Base-by-base conservation (phyloP, 768 basidiomycete species). In the Pholiota molesta region DNA sequence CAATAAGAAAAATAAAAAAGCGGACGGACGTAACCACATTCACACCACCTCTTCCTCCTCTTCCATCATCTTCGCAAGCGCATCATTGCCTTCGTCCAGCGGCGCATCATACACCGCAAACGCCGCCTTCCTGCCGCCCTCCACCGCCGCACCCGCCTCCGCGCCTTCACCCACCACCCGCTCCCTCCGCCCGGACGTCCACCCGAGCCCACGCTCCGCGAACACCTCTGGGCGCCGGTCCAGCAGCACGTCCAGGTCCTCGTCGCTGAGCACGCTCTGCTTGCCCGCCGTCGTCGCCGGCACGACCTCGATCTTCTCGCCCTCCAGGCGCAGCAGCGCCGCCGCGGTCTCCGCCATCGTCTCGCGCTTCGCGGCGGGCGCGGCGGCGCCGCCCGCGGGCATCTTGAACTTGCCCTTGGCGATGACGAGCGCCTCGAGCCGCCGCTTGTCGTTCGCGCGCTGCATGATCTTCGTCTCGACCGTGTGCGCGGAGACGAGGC, bases 381-480 rank as follows among this genome's bases (percentile, higher is more conserved):
- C 84, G 59, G 81, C n/a, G n/a, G n/a, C n/a, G n/a, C n/a, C 78
- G 59, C 80, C 77, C 5, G 84, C 85, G 0, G 93, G 91, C 75
- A 83, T 86, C 67, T 87, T 91, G 79, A 95, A 95, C 77, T 95
- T 93, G 63, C 92, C 94, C 76, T 95, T 92, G 9, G 94, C 95
- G 69, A 99, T 98, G 69, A 99, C 95, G 39, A 99, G 80, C 1
- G 93, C 93, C 77, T 99, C 97, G 5, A 99, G 83, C 74, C 93
- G 89, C 51, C 93, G 85, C 77, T 94, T 94, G 79, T 92, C 91
- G 8, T 83, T 82, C 6, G 93, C 92, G n/a, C 87, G 83, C 69
- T 94, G 85, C 83, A 99, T 88, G 68, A 98, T 95, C 73, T 89
- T 91, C 42, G 89, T 91, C 78, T 99, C 97, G 67, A 99, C 83